Percentiles rank a stretch among this genome's conserved stretches.
These are phyloP conservation scores for Scenedesmus sp. DNA, from an alignment of 163 green algal species.

Conservation along the genomic window DNA sequence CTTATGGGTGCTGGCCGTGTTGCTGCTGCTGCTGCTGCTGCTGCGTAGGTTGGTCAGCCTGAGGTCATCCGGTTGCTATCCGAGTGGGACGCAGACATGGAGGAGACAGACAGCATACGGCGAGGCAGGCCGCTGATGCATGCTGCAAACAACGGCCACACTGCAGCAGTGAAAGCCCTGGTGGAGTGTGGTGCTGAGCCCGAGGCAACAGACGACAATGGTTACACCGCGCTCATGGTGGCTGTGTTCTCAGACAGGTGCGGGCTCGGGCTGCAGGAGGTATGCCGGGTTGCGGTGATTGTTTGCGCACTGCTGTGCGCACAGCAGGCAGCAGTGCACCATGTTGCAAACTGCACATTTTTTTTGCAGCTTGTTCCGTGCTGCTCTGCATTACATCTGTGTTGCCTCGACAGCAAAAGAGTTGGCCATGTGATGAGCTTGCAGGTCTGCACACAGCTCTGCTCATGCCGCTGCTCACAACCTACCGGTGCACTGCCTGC, in stretches of 20 bases:
- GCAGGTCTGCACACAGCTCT: too few relatives aligned
- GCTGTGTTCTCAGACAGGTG: slow-evolving; percentile 64
- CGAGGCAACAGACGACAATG: slow-evolving; percentile 56
- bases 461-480: not conserved
- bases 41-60: slow-evolving; percentile 55
- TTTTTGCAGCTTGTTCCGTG: too few relatives aligned
- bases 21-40: not conserved
- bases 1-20: not conserved
- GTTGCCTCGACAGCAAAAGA: too few relatives aligned
- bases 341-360: too few relatives aligned
- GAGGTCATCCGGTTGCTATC: slow-evolving; percentile 54
- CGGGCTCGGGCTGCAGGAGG: not conserved
- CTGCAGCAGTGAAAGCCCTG: slow-evolving; percentile 56
- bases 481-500: not conserved
- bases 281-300: too few relatives aligned
- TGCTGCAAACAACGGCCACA: slow-evolving; percentile 65
- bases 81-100: slow-evolving; percentile 60
- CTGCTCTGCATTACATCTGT: too few relatives aligned
- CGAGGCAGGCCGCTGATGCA: slow-evolving; percentile 62
- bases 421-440: too few relatives aligned
- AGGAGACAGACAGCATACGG: slow-evolving; percentile 53
- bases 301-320: too few relatives aligned
- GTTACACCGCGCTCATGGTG: slow-evolving; percentile 66
- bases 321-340: too few relatives aligned
- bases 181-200: slow-evolving; percentile 53